Evolutionary conservation across 805 yeast genomes (phyloP).

Genomic region (Candida cerambycidarum): DNA sequence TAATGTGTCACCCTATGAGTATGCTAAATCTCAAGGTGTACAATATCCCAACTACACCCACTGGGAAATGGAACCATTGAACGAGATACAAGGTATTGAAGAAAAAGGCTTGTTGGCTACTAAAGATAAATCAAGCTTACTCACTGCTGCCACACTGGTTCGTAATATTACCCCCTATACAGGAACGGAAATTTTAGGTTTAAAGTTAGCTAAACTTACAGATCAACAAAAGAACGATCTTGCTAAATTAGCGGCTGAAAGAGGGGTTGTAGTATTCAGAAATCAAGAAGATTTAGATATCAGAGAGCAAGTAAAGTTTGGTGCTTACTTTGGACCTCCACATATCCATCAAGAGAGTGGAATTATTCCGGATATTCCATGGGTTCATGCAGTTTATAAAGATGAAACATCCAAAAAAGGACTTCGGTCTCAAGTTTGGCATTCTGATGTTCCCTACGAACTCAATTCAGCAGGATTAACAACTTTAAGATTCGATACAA

Average conservation of each 20-base stretch:
- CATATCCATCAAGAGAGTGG: constrained; percentile 20
- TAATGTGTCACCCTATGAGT: neutral
- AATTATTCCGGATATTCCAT: constrained; percentile 20
- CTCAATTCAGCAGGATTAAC: constrained; percentile 37
- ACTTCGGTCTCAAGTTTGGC: constrained; percentile 31
- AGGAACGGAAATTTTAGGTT: constrained; percentile 28
- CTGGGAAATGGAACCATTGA: neutral
- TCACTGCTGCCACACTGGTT: neutral
- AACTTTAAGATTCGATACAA: constrained; percentile 36
- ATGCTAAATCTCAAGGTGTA: constrained; percentile 2
- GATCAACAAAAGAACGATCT: constrained; percentile 29
- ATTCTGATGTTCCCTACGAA: constrained; percentile 37
- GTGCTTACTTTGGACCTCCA: constrained; percentile 28
- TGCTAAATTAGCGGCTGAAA: constrained; percentile 28
- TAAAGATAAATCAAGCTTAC: neutral
- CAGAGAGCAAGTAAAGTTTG: constrained; percentile 29
- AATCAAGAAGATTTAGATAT: constrained; percentile 34
- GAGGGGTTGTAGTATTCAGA: constrained; percentile 33
- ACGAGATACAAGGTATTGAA: neutral
- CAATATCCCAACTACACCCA: constrained; percentile 1
- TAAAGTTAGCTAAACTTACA: constrained; percentile 26
- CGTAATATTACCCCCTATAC: constrained; percentile 26
- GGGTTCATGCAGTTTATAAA: constrained; percentile 23
- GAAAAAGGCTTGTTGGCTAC: constrained; percentile 1
- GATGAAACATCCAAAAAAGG: constrained; percentile 13